A percentile compares a stretch with the other conserved stretches of the same genome.
Evolutionary conservation across 164 flowering plant species (phyloP).

Genomic region (Chloranthus sessilifolius): DNA sequence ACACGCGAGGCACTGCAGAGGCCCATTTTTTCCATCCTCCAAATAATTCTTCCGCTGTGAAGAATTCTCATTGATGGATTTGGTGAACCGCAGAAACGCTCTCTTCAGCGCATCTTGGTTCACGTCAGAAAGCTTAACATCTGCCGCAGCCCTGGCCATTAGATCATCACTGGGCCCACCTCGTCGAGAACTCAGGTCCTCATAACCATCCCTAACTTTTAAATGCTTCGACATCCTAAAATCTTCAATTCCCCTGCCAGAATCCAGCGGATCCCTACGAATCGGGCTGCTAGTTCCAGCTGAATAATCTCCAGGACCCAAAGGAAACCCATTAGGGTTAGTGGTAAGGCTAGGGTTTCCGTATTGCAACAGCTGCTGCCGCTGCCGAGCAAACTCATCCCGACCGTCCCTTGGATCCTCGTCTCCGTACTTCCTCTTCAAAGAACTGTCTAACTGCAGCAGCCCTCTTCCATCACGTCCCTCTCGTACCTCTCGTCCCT

Average conservation of each 20-base stretch:
- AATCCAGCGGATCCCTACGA: slow-evolving; percentile 10
- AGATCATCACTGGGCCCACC: slow-evolving; percentile 7
- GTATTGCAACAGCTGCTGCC: slow-evolving; percentile 48
- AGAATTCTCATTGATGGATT: slow-evolving; percentile 53
- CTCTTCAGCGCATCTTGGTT: slow-evolving; percentile 55
- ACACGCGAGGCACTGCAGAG: slow-evolving; percentile 72
- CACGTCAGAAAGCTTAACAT: slow-evolving; percentile 36
- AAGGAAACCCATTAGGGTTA: slow-evolving; percentile 22
- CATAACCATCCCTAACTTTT: slow-evolving; percentile 37
- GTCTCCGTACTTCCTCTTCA: slow-evolving; percentile 63
- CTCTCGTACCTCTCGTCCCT: slow-evolving; percentile 31
- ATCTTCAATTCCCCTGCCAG: slow-evolving; percentile 30
- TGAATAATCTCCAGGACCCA: slow-evolving; percentile 13
- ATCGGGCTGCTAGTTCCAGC: slow-evolving; percentile 33
- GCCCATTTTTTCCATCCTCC: slow-evolving; percentile 75
- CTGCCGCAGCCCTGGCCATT: background rate
- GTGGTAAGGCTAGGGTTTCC: slow-evolving; percentile 36
- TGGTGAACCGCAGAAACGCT: slow-evolving; percentile 52
- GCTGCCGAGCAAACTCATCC: slow-evolving; percentile 43
- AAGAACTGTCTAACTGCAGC: slow-evolving; percentile 19
- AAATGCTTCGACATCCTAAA: slow-evolving; percentile 40
- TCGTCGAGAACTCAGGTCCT: slow-evolving; percentile 10
- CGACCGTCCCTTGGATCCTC: slow-evolving; percentile 32
- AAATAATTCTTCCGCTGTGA: slow-evolving; percentile 49
- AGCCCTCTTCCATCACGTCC: slow-evolving; percentile 35